These are phyloP conservation scores for Hysterium pulicare DNA, from an alignment of 2,329 filamentous ascomycete genomes.

Conservation along the genomic window DNA sequence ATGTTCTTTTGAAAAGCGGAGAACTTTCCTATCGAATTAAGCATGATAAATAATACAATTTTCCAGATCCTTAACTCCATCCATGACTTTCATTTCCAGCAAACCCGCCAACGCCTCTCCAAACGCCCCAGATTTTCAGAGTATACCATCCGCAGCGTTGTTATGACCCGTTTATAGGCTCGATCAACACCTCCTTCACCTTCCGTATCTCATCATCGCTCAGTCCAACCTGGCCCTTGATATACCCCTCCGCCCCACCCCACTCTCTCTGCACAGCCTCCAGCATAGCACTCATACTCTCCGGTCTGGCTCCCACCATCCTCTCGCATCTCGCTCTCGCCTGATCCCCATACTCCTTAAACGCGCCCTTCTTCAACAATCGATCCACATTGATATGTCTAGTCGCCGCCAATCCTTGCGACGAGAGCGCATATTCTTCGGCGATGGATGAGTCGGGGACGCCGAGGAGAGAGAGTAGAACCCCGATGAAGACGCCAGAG, in stretches of 20 bases:
- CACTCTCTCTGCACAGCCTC: conserved; percentile 16
- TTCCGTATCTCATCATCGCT: conserved; percentile 15
- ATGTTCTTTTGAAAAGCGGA: no score
- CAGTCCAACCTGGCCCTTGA: conserved; percentile 14
- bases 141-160: no score
- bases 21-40: no score
- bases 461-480: conserved; percentile 61
- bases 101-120: no score
- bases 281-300: conserved; percentile 22
- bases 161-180: no score
- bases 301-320: conserved; percentile 37
- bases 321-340: conserved; percentile 24
- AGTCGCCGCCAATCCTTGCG: conserved; percentile 46
- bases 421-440: conserved; percentile 65
- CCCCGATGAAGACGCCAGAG: conserved; percentile 64
- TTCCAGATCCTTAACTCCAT: no score
- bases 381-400: conserved; percentile 39
- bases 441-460: conserved; percentile 55
- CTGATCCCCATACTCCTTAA: conserved; percentile 36
- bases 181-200: no score
- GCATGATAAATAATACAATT: no score
- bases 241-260: conserved; percentile 21
- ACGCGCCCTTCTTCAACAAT: conserved; percentile 48
- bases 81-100: no score
- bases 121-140: no score